Base-by-base conservation (phyloP, 139 green algal species). In the Asterochloris sp. region DNA sequence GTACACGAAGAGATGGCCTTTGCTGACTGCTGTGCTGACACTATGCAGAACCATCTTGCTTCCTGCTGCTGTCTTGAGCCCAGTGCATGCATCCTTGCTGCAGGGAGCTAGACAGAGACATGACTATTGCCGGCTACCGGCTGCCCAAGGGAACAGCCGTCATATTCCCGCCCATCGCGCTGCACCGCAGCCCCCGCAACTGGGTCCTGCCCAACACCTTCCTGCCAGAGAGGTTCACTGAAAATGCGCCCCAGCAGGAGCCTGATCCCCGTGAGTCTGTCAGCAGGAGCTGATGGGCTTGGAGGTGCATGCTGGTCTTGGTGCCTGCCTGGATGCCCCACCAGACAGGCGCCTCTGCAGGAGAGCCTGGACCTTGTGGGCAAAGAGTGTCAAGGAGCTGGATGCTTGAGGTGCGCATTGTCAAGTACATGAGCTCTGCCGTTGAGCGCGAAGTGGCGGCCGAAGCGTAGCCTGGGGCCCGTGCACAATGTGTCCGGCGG, bases 101-200 rank as follows among this genome's bases (percentile, higher is more conserved):
- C 54, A 67, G 74, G 74, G 47, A 79, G 10, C 12, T 28, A 47
- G 74, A 79, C 38, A 66, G 38, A 60, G 74, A 79, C 74, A 79
- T 79, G 74, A 23, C 66, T 1, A 68, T 79, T 1, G 66, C 28
- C 54, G 74, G 74, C n/a, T 79, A 79, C 27, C 38, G 74, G 15
- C 27, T 66, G 23, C 74, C 74, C 13, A 67, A 79, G 74, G 74
- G 74, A 6, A 79, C 74, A 54, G n/a, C 47, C 74, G n/a, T 67
- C 74, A 68, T 79, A 24, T 24, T 79, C 54, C 23, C 74, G 12
- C 74, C 38, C 38, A 29, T 68, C 21, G n/a, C 74, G 24, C 29
- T 79, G 74, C 74, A 79, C 10, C 21, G 64, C 74, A 79, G 47
- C 13, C 74, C 74, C 47, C 47, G 28, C 74, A 79, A 79, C 74